A percentile compares a stretch with the other conserved stretches of the same genome.
These are phyloP conservation scores for Plasmodiophora brassicae DNA, from an alignment of 208 protist genomes.

Conservation along the genomic window DNA sequence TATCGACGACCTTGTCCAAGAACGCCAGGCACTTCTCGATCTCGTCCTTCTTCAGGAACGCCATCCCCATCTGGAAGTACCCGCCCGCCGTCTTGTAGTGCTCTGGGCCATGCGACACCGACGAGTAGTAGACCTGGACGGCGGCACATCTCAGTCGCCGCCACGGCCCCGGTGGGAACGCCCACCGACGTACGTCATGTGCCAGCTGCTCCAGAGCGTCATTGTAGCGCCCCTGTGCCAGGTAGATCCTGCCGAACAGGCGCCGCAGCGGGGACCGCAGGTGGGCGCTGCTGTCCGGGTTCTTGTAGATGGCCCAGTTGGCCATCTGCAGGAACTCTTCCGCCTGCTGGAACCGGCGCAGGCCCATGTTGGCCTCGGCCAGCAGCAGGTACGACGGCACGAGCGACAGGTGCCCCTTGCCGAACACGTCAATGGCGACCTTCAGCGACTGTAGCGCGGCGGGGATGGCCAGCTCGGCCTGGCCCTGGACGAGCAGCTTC, in stretches of 20 bases:
- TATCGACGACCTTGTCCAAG: conserved; percentile 27
- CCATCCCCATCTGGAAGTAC: neutral
- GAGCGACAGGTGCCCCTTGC: conserved; percentile 31
- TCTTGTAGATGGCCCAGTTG: conserved; percentile 34
- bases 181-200: conserved; percentile 1
- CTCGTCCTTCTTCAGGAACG: conserved; percentile 19
- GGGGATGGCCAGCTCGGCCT: conserved; percentile 37
- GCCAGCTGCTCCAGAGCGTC: conserved; percentile 37
- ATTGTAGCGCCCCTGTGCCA: conserved; percentile 7
- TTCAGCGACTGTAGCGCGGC: conserved; percentile 32
- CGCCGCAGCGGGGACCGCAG: conserved; percentile 22
- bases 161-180: neutral
- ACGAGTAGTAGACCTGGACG: too few relatives aligned
- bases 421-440: conserved; percentile 15
- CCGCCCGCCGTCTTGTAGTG: neutral
- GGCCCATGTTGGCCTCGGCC: conserved; percentile 42
- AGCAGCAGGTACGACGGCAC: conserved; percentile 44
- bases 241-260: conserved; percentile 40
- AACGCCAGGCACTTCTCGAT: conserved; percentile 4
- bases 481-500: conserved; percentile 3
- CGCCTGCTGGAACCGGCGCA: conserved; percentile 21
- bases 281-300: conserved; percentile 21
- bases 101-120: neutral
- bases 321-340: conserved; percentile 35
- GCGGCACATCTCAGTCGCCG: too few relatives aligned